Evolutionary conservation across 495 filamentous ascomycete species (phyloP), one percentile per base, ranked within the genome.

Genomic region (Barbatosphaeria neglecta): DNA sequence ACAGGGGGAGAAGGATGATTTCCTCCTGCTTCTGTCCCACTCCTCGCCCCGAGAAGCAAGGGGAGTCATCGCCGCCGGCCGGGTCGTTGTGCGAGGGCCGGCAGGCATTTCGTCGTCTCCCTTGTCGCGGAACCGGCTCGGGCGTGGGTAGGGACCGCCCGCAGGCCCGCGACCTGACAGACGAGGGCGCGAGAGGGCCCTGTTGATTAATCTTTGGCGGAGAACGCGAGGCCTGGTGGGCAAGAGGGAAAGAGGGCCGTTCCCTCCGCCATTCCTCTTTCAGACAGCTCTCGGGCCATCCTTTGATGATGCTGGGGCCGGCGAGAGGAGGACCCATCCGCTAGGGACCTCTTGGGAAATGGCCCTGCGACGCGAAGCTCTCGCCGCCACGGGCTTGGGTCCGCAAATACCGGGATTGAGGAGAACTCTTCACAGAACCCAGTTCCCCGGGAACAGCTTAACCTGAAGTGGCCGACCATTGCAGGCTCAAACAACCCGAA

Each of bases 321-420:
- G n/a, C n/a, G n/a, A n/a, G n/a, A n/a, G n/a, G n/a, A n/a, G 16
- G 31, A 35, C 31, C 31, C 31, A 35, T 35, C 4, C 3, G 13
- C 31, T 35, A 35, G 10, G 25, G 22, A 40, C 25, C 22, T 31
- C 39, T 23, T 23, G 33, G 23, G 31, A 15, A 16, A 23, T 43
- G 18, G 19, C 22, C 44, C 16, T 27, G 37, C 18, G 4, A 18
- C 40, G 46, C 37, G 20, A 22, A 41, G 46, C n/a, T 42, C 22
- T 48, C 31, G 46, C 27, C 46, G 42, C 46, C 46, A 48, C 39
- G 39, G 46, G 17, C 46, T 20, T 43, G 46, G 46, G 40, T 25
- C 46, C 11, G 19, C 16, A 16, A 37, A 22, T 23, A 16, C 40
- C 31, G 31, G 22, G 27, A 44, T 18, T 22, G 25, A 31, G 43